A percentile compares a stretch with the other conserved stretches of the same genome.
These are phyloP conservation scores for Cynara cardunculus DNA, from an alignment of 129 eudicot species.

Conservation along the genomic window DNA sequence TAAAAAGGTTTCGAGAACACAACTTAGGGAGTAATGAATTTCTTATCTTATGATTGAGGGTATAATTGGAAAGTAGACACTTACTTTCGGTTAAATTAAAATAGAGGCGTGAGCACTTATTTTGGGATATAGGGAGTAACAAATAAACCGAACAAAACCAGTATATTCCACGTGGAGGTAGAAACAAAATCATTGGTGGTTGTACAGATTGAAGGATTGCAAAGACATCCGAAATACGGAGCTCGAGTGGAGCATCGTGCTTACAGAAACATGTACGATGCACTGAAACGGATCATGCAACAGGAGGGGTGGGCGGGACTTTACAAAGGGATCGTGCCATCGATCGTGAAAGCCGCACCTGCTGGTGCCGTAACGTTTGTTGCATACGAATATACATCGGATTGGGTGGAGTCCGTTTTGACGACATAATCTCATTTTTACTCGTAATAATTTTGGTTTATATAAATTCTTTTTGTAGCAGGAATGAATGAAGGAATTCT, in stretches of 20 bases:
- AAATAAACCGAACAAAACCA: too few relatives aligned
- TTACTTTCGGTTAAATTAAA: neutral
- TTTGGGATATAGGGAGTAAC: neutral
- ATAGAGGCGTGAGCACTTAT: neutral
- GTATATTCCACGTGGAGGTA: too few relatives aligned
- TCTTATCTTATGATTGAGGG: neutral
- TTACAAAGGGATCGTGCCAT: slow-evolving; percentile 91
- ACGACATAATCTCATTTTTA: slow-evolving; percentile 22
- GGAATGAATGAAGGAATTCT: neutral
- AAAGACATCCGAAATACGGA: slow-evolving; percentile 80
- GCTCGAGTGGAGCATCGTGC: slow-evolving; percentile 75
- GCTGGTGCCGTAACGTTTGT: slow-evolving; percentile 98
- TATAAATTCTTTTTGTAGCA: slow-evolving; percentile 8
- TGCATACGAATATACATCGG: slow-evolving; percentile 71
- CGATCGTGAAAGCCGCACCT: slow-evolving; percentile 93
- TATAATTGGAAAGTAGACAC: neutral
- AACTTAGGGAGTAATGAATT: neutral
- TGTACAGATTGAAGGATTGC: slow-evolving; percentile 75
- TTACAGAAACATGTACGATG: slow-evolving; percentile 75
- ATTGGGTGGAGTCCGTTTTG: slow-evolving; percentile 72
- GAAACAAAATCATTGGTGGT: neutral
- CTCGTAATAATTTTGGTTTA: neutral
- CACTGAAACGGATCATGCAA: slow-evolving; percentile 51
- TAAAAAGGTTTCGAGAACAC: too few relatives aligned
- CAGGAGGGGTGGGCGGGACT: slow-evolving; percentile 90